Evolutionary conservation across 305 asterid species (phyloP), one percentile per base, ranked within the genome.

Genomic region (Andrographis paniculata): DNA sequence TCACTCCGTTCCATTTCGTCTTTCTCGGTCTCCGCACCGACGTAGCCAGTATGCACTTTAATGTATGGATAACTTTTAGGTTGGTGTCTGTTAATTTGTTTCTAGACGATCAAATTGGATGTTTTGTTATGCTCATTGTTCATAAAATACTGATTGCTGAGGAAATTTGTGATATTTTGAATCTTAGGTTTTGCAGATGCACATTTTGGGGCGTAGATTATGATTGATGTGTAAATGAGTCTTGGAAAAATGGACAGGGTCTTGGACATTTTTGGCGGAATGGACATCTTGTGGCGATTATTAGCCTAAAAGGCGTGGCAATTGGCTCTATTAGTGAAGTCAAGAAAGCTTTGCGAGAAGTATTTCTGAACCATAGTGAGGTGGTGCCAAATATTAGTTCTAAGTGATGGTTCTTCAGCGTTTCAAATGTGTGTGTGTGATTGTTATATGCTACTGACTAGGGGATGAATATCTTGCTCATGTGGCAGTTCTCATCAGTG

Each of bases 221-320:
- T 27, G 6, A 10, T 6, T 27, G 33, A 6, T 27, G 33, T 27
- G 33, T 27, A 27, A 27, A 27, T 27, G 33, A 27, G 33, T 27
- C 10, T 27, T 27, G 33, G 0, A 27, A 10, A 27, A 27, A 27
- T 27, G 33, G 9, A 28, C 8, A n/a, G 14, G 17, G 9, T 12
- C 10, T 17, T 40, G 20, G 10, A 24, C 46, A 27, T 39, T 38
- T 1, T 24, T 55, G 53, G 44, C 55, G 33, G 13, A 16, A n/a
- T 33, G 56, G 52, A 35, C 47, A 9, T 16, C 33, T 68, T 63
- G 53, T 60, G 22, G 98, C 95, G 40, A 80, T 91, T 63, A 91
- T 86, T 53, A 96, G 82, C 18, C 98, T 96, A 2, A 83, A 65
- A 70, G 98, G 98, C 45, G 93, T 83, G 27, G 94, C 94, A 17